These are phyloP conservation scores for Moringa oleifera DNA, from an alignment of 345 rosid species.

Conservation along the genomic window DNA sequence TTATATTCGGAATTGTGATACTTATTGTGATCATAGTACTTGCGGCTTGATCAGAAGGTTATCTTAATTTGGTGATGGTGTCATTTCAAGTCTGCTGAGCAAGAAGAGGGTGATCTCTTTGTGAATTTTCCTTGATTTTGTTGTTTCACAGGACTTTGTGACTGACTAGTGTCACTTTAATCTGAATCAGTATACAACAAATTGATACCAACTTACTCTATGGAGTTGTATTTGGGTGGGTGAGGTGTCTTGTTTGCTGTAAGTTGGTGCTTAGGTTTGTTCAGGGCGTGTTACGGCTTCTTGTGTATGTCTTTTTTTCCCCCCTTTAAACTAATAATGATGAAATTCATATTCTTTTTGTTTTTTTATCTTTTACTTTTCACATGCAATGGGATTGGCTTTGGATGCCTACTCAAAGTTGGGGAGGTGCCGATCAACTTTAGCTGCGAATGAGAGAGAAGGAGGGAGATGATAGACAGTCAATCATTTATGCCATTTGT, in stretches of 20 bases:
- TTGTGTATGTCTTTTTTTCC: background rate
- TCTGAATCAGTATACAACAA: slow-evolving; percentile 18
- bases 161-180: slow-evolving; percentile 14
- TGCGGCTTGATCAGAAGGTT: slow-evolving; percentile 38
- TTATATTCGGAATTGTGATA: slow-evolving; percentile 79
- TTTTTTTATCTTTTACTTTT: too few species aligned
- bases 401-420: too few species aligned
- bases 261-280: slow-evolving; percentile 12
- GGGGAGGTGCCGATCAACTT: too few species aligned
- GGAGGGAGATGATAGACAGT: too few species aligned
- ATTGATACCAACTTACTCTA: slow-evolving; percentile 1
- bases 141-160: slow-evolving; percentile 4
- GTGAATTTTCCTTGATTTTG: slow-evolving; percentile 9
- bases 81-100: slow-evolving; percentile 10
- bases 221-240: background rate
- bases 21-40: slow-evolving; percentile 76
- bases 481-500: too few species aligned
- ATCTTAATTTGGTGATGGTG: background rate
- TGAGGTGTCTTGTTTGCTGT: slow-evolving; percentile 4
- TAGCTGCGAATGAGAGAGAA: too few species aligned
- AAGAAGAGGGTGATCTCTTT: slow-evolving; percentile 8
- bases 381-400: too few species aligned
- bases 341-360: slow-evolving; percentile 18
- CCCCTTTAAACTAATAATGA: background rate
- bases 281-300: slow-evolving; percentile 11